Conservation (phyloP, 495 filamentous ascomycete genomes). For the Neurospora sp. region DNA sequence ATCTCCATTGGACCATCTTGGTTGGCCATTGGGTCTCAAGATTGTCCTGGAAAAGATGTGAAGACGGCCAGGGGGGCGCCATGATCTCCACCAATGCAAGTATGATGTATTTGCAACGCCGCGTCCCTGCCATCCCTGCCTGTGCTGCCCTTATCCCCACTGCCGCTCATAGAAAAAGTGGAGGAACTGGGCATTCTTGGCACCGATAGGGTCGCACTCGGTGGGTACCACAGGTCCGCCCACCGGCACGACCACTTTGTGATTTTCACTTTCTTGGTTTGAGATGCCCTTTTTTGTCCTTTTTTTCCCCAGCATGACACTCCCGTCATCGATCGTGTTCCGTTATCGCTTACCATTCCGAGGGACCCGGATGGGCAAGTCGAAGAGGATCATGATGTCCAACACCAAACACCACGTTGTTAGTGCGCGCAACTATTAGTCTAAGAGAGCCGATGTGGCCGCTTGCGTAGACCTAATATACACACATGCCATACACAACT, state of each 20-base stretch:
- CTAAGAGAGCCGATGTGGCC: background rate
- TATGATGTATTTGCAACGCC: conserved; percentile 18
- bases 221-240: background rate
- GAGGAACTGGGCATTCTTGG: background rate
- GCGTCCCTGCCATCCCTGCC: conserved; percentile 7
- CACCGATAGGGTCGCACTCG: background rate
- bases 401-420: background rate
- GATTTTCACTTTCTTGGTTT: background rate
- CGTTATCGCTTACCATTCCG: background rate
- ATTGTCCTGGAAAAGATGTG: background rate
- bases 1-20: too few species aligned
- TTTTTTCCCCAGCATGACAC: background rate
- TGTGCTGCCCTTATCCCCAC: background rate
- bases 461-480: background rate
- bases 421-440: background rate
- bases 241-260: background rate
- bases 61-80: background rate
- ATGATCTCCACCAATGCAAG: conserved; percentile 6
- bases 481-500: background rate
- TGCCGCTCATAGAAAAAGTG: background rate
- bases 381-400: background rate
- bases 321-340: background rate
- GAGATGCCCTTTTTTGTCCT: background rate
- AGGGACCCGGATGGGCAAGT: background rate
- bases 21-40: background rate